Evolutionary conservation across 2,329 filamentous ascomycete genomes (phyloP), one percentile per base, ranked within the genome.

Genomic region (Helminthosporium solani): DNA sequence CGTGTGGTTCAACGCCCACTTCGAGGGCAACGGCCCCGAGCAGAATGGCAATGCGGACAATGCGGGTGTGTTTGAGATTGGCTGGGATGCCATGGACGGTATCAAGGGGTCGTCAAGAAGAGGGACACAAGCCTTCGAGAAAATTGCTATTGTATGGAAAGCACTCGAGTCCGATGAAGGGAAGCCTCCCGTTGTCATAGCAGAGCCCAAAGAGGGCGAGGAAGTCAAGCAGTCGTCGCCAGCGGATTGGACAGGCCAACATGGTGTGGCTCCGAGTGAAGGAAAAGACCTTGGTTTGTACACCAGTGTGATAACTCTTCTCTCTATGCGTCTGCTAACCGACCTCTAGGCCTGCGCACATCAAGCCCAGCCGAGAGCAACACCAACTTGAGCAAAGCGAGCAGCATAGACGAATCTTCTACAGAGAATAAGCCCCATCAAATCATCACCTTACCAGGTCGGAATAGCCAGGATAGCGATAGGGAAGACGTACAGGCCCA

Each of bases 1-100:
- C 62, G 88, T 96, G 14, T 99, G 94, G 94, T 96, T 96, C 76
- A 99, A 99, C 63, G 78, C 85, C 1, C 97, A 85, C 70, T 97
- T 97, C 60, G 94, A 97, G 72, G 90, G 91, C 35, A 75, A 81
- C 16, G 87, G 87, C 0, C 84, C 86, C 0, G 87, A 90, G 61
- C 77, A 84, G 33, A 70, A 74, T 21, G 88, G 87, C 19, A 73
- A 76, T 14, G 77, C 88, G 0, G 79, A 87, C 39, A 79, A 85
- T 34, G 87, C 80, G 8, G 92, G 85, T 8, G 77, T 87, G 6
- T 88, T 87, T 63, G 81, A 85, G 50, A 83, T 84, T 20, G 78
- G 82, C n/a, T 89, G 85, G 83, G 83, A 87, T 15, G 79, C 78
- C 16, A 88, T 99, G 83, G 94, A 99, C 58, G 94, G 94, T 2